These are phyloP conservation scores for Malassezia cuniculi DNA, from an alignment of 1,284 basidiomycete species.

Conservation along the genomic window DNA sequence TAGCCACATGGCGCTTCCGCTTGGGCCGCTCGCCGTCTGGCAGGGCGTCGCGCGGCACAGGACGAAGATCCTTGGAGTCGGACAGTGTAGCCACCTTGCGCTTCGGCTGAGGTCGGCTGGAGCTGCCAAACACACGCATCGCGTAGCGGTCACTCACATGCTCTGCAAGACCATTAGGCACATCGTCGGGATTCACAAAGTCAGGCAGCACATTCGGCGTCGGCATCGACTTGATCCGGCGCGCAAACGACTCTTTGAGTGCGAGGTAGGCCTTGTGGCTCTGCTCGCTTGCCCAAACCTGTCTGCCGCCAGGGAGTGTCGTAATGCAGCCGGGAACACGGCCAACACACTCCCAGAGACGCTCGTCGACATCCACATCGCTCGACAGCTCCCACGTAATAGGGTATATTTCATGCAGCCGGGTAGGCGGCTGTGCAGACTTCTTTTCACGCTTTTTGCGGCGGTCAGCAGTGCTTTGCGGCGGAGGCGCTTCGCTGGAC, in stretches of 20 bases:
- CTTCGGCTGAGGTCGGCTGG: constrained; percentile 31
- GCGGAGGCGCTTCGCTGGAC: neutral
- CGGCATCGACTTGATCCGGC: constrained; percentile 15
- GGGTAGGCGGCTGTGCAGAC: neutral
- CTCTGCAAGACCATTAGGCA: constrained; percentile 31
- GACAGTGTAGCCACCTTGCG: constrained; percentile 26
- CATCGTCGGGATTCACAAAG: constrained; percentile 6
- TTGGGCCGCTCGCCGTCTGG: constrained; percentile 19
- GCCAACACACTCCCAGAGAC: constrained; percentile 35
- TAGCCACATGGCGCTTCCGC: constrained; percentile 39
- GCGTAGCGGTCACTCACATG: constrained; percentile 35
- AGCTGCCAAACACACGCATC: constrained; percentile 21
- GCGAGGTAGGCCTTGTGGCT: neutral
- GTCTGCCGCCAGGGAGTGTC: constrained; percentile 4
- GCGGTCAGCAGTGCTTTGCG: neutral
- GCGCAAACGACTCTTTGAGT: constrained; percentile 1
- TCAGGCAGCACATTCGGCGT: constrained; percentile 17
- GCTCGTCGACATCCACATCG: constrained; percentile 24
- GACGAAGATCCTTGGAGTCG: constrained; percentile 1
- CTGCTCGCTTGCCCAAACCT: too few relatives aligned
- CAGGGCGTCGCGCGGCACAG: neutral
- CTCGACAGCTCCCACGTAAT: constrained; percentile 21
- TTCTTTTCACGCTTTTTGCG: constrained; percentile 18
- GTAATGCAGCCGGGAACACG: constrained; percentile 32
- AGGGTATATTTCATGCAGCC: constrained; percentile 28